Base-by-base conservation (phyloP, 768 basidiomycete species). In the Mycena vitilis region DNA sequence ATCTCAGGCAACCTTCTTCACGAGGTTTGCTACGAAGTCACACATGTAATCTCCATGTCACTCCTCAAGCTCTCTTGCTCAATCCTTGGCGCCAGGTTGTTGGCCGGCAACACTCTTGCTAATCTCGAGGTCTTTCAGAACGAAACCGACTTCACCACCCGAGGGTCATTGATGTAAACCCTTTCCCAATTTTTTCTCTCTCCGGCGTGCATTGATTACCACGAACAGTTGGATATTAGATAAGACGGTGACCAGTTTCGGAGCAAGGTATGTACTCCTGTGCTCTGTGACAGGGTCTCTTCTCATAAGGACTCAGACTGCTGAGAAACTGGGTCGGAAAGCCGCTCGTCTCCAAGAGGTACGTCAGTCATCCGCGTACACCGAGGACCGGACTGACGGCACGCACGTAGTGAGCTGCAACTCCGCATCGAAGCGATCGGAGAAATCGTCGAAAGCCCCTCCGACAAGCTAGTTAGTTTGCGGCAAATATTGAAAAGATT, bases 91-190 rank as follows among this genome's bases (percentile, higher is more conserved):
- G 2, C 40, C 0, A 91, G 95, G 70, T 96, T 99, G 96, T 84
- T 99, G 53, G 92, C 91, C 55, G 91, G 90, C 30, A 98, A 95
- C 75, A 97, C 97, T 0, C 79, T 99, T 13, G 85, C 86, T 15
- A 98, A 98, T 75, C 78, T 97, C 80, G 96, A 99, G 78, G 89
- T 99, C n/a, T 96, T 94, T 77, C 87, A 89, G 40, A 99, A 98
- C 73, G 91, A 93, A 75, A 95, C 94, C 0, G 92, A 98, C 75
- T 87, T 86, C 62, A 88, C 86, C 13, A 81, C 85, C 22, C 85
- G 80, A 64, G 96, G 96, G 5, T 93, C 94, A 57, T 80, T 99
- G 53, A 81, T 98, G 69, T 93, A 57, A 47, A 16, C 23, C 11
- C 3, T 25, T 15, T n/a, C 8, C 56, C 16, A 9, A 3, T 56